A percentile compares a stretch with the other conserved stretches of the same genome.
phyloP scores from a whole-genome alignment of 805 yeast species.

The Jamesozyma jinghongensis region DNA sequence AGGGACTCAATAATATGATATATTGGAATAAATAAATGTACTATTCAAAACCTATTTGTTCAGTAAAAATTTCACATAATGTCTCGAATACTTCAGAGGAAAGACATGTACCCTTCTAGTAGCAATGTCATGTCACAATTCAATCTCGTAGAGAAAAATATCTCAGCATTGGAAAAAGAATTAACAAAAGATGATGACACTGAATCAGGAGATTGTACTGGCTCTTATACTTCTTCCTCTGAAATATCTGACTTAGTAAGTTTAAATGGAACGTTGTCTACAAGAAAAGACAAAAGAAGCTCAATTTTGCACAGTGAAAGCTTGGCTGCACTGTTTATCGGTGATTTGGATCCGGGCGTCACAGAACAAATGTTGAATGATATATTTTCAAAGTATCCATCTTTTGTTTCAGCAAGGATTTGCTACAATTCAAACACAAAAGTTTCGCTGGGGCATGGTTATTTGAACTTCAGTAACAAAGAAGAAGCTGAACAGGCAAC shows the following conservation, averaged over 20 bases:
- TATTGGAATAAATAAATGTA: too few relatives aligned
- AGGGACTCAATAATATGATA: too few relatives aligned
- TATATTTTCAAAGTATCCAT: slow-evolving; percentile 36
- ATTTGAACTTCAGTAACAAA: slow-evolving; percentile 47
- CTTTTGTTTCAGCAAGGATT: slow-evolving; percentile 50
- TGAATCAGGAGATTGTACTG: not conserved
- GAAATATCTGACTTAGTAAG: slow-evolving; percentile 6
- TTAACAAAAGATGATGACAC: not conserved
- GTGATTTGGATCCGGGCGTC: slow-evolving; percentile 45
- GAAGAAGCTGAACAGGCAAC: slow-evolving; percentile 48
- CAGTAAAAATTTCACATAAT: too few relatives aligned
- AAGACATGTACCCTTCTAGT: too few relatives aligned
- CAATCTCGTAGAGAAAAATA: too few relatives aligned
- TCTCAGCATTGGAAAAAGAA: not conserved
- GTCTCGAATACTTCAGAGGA: too few relatives aligned
- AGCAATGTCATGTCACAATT: too few relatives aligned
- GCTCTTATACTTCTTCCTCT: slow-evolving; percentile 4
- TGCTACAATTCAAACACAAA: slow-evolving; percentile 47
- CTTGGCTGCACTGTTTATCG: slow-evolving; percentile 44
- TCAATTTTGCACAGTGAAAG: slow-evolving; percentile 9
- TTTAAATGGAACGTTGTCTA: slow-evolving; percentile 1
- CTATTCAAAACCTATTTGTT: too few relatives aligned
- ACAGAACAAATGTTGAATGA: slow-evolving; percentile 40
- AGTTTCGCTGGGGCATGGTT: slow-evolving; percentile 62
- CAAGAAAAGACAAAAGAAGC: not conserved